phyloP scores from a whole-genome alignment of 2,329 filamentous ascomycete species.

The Venturia effusa region DNA sequence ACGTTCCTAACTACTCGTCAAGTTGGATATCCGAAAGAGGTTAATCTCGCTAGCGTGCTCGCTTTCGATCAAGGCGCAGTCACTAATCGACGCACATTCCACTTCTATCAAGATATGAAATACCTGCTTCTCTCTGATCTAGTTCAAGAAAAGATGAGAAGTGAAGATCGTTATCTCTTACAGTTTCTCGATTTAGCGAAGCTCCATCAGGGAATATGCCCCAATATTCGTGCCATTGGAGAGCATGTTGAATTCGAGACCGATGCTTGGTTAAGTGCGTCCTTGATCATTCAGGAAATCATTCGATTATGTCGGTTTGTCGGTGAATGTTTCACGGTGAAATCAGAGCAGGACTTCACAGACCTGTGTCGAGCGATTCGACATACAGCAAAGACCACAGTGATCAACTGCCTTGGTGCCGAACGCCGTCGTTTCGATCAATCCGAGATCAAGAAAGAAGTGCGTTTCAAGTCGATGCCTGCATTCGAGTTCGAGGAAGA shows the following conservation, averaged over 20 bases:
- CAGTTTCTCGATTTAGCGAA: constrained; percentile 96
- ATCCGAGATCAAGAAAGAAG: constrained; percentile 77
- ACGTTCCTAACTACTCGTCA: constrained; percentile 94
- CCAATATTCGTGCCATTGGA: constrained; percentile 80
- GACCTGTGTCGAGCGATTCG: constrained; percentile 62
- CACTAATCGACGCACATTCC: constrained; percentile 89
- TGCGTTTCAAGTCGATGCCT: constrained; percentile 66
- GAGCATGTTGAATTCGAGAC: constrained; percentile 98
- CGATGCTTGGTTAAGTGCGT: constrained; percentile 95
- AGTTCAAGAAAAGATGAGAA: constrained; percentile 74
- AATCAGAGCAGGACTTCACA: constrained; percentile 50
- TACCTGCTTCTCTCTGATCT: constrained; percentile 83
- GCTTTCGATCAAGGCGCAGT: constrained; percentile 92
- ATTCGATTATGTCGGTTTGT: constrained; percentile 85
- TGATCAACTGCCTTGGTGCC: constrained; percentile 79
- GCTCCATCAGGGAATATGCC: constrained; percentile 92
- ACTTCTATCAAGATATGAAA: constrained; percentile 91
- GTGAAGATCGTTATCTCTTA: constrained; percentile 75
- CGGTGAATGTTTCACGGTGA: constrained; percentile 71
- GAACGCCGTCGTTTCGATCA: constrained; percentile 77
- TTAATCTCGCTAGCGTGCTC: constrained; percentile 74
- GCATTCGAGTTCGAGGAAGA: constrained; percentile 67
- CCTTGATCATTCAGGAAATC: constrained; percentile 86
- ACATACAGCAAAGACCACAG: constrained; percentile 69
- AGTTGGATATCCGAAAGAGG: constrained; percentile 85